These are phyloP conservation scores for Pinus tabuliformis DNA, from an alignment of 75 land plant species.

Conservation along the genomic window DNA sequence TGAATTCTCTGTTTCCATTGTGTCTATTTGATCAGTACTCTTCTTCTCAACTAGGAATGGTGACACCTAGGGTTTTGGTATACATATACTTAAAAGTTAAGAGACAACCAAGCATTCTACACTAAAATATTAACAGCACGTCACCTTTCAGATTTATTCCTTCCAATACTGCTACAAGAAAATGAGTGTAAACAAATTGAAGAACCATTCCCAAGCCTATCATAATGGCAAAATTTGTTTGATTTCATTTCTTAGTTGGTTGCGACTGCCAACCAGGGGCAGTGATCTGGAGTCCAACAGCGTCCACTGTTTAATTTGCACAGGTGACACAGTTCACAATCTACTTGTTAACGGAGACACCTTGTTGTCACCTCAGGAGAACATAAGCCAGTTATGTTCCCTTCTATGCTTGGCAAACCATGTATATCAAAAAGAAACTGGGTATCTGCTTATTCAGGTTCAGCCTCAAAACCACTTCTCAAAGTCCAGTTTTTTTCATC, in stretches of 20 bases:
- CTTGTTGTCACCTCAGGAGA: not conserved
- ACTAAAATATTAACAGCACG: not conserved
- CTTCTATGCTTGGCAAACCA: conserved; percentile 1
- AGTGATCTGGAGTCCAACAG: not conserved
- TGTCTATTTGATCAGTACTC: not conserved
- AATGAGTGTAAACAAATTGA: not conserved
- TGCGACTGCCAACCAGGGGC: not conserved
- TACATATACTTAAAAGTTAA: not conserved
- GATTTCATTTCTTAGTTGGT: not conserved
- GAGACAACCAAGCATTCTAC: not conserved
- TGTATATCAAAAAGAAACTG: not conserved
- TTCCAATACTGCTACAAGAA: not conserved
- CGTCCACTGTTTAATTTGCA: not conserved
- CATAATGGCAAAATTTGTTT: not conserved
- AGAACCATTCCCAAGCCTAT: not conserved
- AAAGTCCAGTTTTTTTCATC: not conserved
- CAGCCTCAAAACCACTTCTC: not conserved
- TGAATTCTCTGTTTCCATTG: not conserved
- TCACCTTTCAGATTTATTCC: not conserved
- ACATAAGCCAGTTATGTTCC: not conserved
- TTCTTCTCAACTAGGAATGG: not conserved
- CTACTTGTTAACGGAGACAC: not conserved
- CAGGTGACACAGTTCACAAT: not conserved
- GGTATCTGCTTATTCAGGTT: not conserved
- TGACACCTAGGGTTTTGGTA: not conserved